phyloP scores from a whole-genome alignment of 768 basidiomycete genomes.

The Kondoa malvinella region DNA sequence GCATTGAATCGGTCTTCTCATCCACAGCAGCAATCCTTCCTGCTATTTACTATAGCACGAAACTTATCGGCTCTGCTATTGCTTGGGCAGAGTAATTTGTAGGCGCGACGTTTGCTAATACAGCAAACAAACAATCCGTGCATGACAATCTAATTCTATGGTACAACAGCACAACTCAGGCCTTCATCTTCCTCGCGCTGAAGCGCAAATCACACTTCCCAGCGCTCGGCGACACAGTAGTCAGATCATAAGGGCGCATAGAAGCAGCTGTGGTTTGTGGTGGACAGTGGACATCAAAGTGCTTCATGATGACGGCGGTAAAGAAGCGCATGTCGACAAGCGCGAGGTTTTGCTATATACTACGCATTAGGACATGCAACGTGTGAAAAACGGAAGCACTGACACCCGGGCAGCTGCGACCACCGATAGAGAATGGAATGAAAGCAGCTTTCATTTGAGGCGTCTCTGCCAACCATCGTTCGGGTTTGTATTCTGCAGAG shows the following conservation, averaged over 20 bases:
- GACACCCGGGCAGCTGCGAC: slow-evolving; percentile 10
- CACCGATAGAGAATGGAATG: slow-evolving; percentile 11
- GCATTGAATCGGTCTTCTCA: too few relatives aligned
- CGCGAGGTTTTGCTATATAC: slow-evolving; percentile 4
- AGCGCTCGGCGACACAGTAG: background rate
- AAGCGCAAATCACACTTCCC: background rate
- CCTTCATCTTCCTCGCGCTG: background rate
- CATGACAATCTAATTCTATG: too few relatives aligned
- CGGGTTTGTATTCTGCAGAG: background rate
- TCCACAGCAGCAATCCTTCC: too few relatives aligned
- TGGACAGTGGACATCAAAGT: background rate
- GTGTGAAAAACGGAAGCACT: background rate
- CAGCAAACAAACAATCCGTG: too few relatives aligned
- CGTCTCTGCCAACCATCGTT: slow-evolving; percentile 14
- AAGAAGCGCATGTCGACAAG: slow-evolving; percentile 4
- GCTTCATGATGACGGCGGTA: background rate
- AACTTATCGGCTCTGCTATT: too few relatives aligned
- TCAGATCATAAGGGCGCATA: background rate
- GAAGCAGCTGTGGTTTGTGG: background rate
- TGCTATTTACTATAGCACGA: too few relatives aligned
- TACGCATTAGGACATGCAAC: background rate
- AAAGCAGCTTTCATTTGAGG: slow-evolving; percentile 12
- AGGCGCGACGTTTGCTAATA: too few relatives aligned
- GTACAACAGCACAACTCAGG: background rate
- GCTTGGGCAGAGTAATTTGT: too few relatives aligned